These are phyloP conservation scores for Penicillium sp. DNA, from an alignment of 2,329 filamentous ascomycete species.

Conservation along the genomic window DNA sequence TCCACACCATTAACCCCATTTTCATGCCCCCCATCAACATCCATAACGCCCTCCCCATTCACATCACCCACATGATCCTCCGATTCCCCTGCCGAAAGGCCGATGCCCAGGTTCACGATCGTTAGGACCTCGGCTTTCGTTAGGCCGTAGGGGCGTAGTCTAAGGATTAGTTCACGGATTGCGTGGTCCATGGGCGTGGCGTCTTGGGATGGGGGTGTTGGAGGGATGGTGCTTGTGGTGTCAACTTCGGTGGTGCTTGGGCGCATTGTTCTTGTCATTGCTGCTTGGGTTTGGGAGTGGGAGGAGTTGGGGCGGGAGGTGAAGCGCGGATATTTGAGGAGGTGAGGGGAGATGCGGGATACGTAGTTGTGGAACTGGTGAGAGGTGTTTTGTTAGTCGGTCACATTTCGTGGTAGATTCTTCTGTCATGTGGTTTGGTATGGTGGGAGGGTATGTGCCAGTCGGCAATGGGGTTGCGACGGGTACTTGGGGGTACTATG, in stretches of 20 bases:
- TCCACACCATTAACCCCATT: neutral
- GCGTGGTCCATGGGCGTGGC: conserved; percentile 44
- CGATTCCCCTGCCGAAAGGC: conserved; percentile 27
- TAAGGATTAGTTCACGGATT: conserved; percentile 41
- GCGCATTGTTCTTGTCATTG: conserved; percentile 28
- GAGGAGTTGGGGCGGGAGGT: conserved; percentile 29
- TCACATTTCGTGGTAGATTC: neutral
- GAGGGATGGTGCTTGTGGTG: conserved; percentile 9
- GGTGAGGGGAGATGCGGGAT: conserved; percentile 44
- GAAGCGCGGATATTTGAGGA: conserved; percentile 44
- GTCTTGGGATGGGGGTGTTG: conserved; percentile 20
- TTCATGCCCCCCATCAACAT: conserved; percentile 19
- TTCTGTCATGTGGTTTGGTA: neutral
- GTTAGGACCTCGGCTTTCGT: conserved; percentile 53
- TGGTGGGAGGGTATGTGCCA: neutral
- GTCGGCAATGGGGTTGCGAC: neutral
- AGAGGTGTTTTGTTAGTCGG: neutral
- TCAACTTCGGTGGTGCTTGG: conserved; percentile 8
- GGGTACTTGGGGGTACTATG: neutral
- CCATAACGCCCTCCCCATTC: conserved; percentile 29
- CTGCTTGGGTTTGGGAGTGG: conserved; percentile 26
- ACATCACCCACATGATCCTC: conserved; percentile 13
- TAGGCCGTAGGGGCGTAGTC: conserved; percentile 45
- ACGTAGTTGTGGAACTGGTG: conserved; percentile 49
- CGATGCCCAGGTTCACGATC: conserved; percentile 52